phyloP scores from a whole-genome alignment of 2,329 filamentous ascomycete genomes.

The Cryphonectria japonica region DNA sequence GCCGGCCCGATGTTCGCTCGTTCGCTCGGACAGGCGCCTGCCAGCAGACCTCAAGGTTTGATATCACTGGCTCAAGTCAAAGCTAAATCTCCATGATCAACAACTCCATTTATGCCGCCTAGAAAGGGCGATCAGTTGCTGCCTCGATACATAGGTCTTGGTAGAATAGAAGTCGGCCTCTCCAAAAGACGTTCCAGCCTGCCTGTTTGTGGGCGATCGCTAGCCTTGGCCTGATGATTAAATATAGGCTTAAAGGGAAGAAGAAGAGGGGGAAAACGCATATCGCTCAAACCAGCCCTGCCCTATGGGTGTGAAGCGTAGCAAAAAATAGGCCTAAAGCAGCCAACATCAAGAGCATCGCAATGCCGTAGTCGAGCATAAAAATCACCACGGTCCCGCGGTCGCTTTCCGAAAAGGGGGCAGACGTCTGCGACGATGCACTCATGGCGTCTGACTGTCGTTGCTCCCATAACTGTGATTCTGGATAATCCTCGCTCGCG shows the following conservation, averaged over 20 bases:
- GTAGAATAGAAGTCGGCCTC: not conserved
- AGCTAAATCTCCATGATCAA: not conserved
- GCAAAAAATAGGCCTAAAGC: slow-evolving; percentile 2
- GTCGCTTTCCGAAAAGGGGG: not conserved
- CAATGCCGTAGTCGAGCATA: not conserved
- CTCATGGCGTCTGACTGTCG: not conserved
- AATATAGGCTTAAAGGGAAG: too few relatives aligned
- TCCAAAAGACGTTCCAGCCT: not conserved
- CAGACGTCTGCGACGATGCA: not conserved
- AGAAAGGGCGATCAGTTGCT: not conserved
- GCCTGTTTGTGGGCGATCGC: not conserved
- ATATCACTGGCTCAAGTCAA: not conserved
- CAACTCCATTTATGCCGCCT: not conserved
- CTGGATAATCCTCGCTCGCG: not conserved
- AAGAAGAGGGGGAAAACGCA: not conserved
- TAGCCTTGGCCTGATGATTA: not conserved
- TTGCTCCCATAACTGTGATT: not conserved
- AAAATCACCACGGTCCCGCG: not conserved
- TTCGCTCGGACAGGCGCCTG: not conserved
- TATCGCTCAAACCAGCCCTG: not conserved
- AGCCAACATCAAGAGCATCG: slow-evolving; percentile 1
- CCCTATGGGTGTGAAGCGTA: not conserved
- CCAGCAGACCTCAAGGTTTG: not conserved
- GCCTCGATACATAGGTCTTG: not conserved
- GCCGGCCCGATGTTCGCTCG: not conserved